Percentiles rank a stretch among this genome's conserved stretches.
These are phyloP conservation scores for Artemisia princeps DNA, from an alignment of 140 eudicot species.

Conservation along the genomic window DNA sequence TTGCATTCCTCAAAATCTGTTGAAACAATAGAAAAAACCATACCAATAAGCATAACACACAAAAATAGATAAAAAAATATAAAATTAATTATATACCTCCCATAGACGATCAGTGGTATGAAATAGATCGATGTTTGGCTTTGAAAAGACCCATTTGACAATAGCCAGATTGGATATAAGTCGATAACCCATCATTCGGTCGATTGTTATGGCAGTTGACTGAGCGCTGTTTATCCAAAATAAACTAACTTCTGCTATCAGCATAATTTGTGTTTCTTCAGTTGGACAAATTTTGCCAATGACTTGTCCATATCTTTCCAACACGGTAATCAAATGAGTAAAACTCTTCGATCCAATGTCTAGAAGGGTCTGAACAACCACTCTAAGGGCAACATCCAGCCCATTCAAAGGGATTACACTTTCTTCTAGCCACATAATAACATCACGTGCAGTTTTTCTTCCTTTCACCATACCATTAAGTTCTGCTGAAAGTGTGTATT, in stretches of 20 bases:
- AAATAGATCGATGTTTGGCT: conserved; percentile 60
- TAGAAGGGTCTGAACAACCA: conserved; percentile 74
- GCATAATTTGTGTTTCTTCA: conserved; percentile 69
- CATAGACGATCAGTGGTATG: conserved; percentile 83
- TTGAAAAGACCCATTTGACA: conserved; percentile 86
- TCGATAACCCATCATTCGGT: conserved; percentile 98
- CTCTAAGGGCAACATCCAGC: conserved; percentile 54
- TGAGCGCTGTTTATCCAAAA: conserved; percentile 90
- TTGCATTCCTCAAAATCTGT: conserved; percentile 77
- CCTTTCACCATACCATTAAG: conserved; percentile 81
- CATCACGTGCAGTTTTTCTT: conserved; percentile 65
- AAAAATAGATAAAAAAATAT: neutral
- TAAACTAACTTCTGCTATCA: conserved; percentile 61
- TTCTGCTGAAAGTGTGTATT: conserved; percentile 58
- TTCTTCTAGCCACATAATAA: conserved; percentile 74
- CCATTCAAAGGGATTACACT: conserved; percentile 61
- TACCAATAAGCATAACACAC: neutral
- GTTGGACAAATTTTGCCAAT: conserved; percentile 67
- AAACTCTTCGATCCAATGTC: conserved; percentile 94
- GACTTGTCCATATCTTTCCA: conserved; percentile 89
- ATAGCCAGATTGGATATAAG: conserved; percentile 85
- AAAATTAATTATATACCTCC: conserved; percentile 57
- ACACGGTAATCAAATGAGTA: conserved; percentile 87
- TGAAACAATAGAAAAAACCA: conserved; percentile 5
- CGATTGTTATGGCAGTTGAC: conserved; percentile 76